Percentiles rank a stretch among this genome's conserved stretches.
These are phyloP conservation scores for Pachysandra terminalis DNA, from an alignment of 164 flowering plant genomes.

Conservation along the genomic window DNA sequence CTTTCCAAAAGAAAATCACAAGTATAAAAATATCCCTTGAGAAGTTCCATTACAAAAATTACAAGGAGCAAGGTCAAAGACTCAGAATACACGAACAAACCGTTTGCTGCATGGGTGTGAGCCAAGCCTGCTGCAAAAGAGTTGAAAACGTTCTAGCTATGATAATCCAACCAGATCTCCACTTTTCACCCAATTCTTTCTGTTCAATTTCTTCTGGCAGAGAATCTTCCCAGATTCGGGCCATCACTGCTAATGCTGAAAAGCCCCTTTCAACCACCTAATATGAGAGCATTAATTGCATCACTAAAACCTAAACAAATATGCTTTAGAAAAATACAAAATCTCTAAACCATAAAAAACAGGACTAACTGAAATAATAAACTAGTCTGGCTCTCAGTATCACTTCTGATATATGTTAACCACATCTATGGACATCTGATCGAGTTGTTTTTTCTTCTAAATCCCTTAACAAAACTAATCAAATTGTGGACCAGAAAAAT, in stretches of 20 bases:
- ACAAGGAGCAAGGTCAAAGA: background rate
- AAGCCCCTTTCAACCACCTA: constrained; percentile 70
- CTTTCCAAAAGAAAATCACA: too few species aligned
- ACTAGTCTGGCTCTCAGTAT: too few species aligned
- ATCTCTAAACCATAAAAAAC: too few species aligned
- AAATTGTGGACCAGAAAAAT: too few species aligned
- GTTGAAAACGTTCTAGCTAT: constrained; percentile 47
- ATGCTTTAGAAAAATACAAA: too few species aligned
- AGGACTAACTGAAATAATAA: too few species aligned
- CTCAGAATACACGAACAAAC: constrained; percentile 22
- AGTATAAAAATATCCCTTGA: too few species aligned
- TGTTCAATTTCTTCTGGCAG: constrained; percentile 45
- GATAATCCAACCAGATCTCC: constrained; percentile 39
- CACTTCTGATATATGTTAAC: too few species aligned
- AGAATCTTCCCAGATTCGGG: constrained; percentile 56
- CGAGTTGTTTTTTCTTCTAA: too few species aligned
- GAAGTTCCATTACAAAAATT: background rate
- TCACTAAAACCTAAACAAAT: background rate
- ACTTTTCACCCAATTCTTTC: constrained; percentile 30
- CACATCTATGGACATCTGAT: too few species aligned
- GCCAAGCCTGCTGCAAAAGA: constrained; percentile 72
- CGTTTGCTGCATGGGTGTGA: constrained; percentile 26
- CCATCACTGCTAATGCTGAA: constrained; percentile 62
- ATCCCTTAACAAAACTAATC: too few species aligned
- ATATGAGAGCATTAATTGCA: constrained; percentile 2